These are phyloP conservation scores for Athelia psychrophila DNA, from an alignment of 1,284 basidiomycete species.

Conservation along the genomic window DNA sequence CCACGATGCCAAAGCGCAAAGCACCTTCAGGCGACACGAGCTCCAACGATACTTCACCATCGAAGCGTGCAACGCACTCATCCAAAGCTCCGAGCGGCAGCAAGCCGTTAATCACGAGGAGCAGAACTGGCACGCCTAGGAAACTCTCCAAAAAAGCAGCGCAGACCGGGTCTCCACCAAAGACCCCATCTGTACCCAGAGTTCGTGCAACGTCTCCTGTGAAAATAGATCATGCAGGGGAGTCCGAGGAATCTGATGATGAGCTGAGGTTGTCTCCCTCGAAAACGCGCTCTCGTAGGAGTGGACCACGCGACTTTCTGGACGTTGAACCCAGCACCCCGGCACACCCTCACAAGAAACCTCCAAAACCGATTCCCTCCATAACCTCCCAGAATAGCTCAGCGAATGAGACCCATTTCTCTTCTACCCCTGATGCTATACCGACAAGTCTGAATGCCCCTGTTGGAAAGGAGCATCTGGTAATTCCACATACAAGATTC, in stretches of 20 bases:
- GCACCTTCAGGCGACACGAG: not conserved
- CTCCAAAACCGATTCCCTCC: conserved; percentile 3
- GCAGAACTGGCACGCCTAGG: not conserved
- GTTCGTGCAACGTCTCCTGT: not conserved
- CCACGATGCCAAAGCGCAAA: not conserved
- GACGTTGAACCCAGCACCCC: conserved; percentile 38
- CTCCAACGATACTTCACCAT: not conserved
- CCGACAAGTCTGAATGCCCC: no score
- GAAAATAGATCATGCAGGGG: conserved; percentile 7
- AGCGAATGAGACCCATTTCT: no score
- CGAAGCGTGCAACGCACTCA: not conserved
- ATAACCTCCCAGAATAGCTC: no score
- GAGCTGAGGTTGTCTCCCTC: conserved; percentile 29
- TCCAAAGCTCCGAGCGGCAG: not conserved
- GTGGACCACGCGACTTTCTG: conserved; percentile 29
- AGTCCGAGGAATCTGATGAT: conserved; percentile 23
- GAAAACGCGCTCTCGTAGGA: conserved; percentile 25
- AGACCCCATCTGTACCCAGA: not conserved
- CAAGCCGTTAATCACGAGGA: not conserved
- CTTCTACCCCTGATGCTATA: no score
- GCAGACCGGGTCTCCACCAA: not conserved
- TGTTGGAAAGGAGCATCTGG: not conserved
- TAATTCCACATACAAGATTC: no score
- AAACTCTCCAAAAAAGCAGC: not conserved
- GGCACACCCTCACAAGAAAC: conserved; percentile 16